Conservation (phyloP, 78 protist species). For the Cavenderia fasciculata region DNA sequence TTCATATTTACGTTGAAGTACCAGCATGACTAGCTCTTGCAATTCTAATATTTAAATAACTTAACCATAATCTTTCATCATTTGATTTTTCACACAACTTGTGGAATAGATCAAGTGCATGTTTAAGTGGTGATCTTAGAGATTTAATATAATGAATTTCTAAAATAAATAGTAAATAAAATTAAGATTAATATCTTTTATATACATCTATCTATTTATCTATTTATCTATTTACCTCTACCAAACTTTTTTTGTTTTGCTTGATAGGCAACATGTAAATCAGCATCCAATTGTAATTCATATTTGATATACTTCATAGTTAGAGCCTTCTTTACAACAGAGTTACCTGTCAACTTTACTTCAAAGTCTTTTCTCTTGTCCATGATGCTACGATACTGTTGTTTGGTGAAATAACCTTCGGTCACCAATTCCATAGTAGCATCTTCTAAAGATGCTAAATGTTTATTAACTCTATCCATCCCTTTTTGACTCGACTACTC, state of each 20-base stretch:
- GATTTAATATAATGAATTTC: neutral
- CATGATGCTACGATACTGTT: too few species aligned
- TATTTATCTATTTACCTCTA: neutral
- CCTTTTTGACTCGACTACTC: too few species aligned
- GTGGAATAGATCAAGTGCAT: conserved; percentile 20
- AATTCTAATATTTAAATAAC: conserved; percentile 43
- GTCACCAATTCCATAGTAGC: too few species aligned
- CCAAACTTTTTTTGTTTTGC: conserved; percentile 12
- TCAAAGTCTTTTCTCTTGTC: conserved; percentile 39
- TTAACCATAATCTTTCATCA: conserved; percentile 70
- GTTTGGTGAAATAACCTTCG: too few species aligned
- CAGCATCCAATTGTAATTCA: conserved; percentile 57
- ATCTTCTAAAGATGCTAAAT: too few species aligned
- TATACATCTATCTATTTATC: neutral
- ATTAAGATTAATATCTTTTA: neutral
- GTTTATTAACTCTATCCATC: too few species aligned
- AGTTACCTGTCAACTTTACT: neutral
- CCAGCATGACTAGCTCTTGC: conserved; percentile 36
- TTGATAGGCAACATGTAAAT: too few species aligned
- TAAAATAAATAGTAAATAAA: neutral
- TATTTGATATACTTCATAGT: conserved; percentile 43
- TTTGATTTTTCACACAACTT: conserved; percentile 20
- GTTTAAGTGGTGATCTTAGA: conserved; percentile 45
- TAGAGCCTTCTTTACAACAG: conserved; percentile 2
- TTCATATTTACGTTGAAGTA: neutral